Conservation (phyloP, 164 flowering plant species). For the Chimonanthus praecox region DNA sequence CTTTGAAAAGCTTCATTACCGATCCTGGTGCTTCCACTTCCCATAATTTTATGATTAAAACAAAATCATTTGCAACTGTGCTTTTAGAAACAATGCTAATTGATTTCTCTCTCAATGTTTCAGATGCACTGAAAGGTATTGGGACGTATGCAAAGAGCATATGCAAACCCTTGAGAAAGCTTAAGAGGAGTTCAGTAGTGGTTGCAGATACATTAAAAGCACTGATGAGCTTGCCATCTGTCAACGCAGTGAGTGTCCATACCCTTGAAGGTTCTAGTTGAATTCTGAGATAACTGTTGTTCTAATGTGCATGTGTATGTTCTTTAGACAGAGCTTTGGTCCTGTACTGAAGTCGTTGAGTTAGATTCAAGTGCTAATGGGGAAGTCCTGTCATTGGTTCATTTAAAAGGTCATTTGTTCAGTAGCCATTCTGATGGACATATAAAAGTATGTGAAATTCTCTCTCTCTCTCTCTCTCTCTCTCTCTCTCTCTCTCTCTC, state of each 20-base stretch:
- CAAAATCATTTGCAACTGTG: background rate
- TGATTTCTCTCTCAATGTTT: conserved; percentile 2
- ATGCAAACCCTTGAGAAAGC: conserved; percentile 56
- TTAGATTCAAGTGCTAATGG: conserved; percentile 48
- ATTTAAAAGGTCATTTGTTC: conserved; percentile 38
- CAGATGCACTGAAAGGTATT: conserved; percentile 55
- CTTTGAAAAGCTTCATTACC: conserved; percentile 47
- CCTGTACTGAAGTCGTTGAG: conserved; percentile 41
- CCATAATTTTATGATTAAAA: background rate
- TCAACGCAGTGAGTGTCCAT: conserved; percentile 49
- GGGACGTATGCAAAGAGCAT: conserved; percentile 58
- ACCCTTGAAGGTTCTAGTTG: background rate
- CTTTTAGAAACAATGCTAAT: background rate
- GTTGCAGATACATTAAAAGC: conserved; percentile 49
- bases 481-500: conserved; percentile 6
- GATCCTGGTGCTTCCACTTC: conserved; percentile 40
- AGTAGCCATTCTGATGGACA: conserved; percentile 81
- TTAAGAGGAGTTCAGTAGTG: conserved; percentile 39
- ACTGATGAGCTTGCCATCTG: conserved; percentile 57
- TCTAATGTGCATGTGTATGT: background rate
- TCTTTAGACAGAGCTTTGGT: conserved; percentile 62
- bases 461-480: background rate
- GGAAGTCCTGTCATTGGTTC: conserved; percentile 51
- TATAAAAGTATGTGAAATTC: conserved; percentile 40
- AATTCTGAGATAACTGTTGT: background rate